phyloP scores from a whole-genome alignment of 768 basidiomycete genomes.

The Clitopilus hobsonii region DNA sequence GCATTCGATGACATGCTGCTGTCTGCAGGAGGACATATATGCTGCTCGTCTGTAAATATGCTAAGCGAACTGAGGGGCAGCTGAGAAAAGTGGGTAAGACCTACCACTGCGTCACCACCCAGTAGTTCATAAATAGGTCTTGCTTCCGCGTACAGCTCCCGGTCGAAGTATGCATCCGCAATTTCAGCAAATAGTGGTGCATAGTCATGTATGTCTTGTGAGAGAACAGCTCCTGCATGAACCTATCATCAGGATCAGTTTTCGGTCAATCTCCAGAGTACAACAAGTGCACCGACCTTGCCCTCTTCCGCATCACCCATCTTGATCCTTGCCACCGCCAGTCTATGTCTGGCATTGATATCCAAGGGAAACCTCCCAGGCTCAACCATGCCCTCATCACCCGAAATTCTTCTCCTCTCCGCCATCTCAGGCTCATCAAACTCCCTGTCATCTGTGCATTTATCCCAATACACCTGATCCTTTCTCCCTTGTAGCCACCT shows the following conservation, averaged over 20 bases:
- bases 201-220: slow-evolving; percentile 72
- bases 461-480: slow-evolving; percentile 74
- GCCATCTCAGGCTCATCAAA: slow-evolving; percentile 52
- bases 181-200: slow-evolving; percentile 78
- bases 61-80: neutral
- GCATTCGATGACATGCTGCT: slow-evolving; percentile 75
- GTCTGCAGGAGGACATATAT: slow-evolving; percentile 70
- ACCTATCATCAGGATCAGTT: slow-evolving; percentile 37
- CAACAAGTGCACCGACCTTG: slow-evolving; percentile 45
- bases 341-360: slow-evolving; percentile 73
- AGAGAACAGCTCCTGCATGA: slow-evolving; percentile 69
- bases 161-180: slow-evolving; percentile 79
- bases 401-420: slow-evolving; percentile 14
- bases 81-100: slow-evolving; percentile 18
- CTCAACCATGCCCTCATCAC: slow-evolving; percentile 42
- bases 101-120: slow-evolving; percentile 67
- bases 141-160: slow-evolving; percentile 74
- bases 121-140: slow-evolving; percentile 76
- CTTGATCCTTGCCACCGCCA: slow-evolving; percentile 79
- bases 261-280: neutral
- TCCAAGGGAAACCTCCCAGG: slow-evolving; percentile 63
- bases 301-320: slow-evolving; percentile 79
- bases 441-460: slow-evolving; percentile 83
- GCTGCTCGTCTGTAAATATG: slow-evolving; percentile 57
- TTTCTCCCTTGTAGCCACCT: slow-evolving; percentile 89